Conservation (phyloP, 352 stramenopile species). For the Globisporangium emineosum region DNA sequence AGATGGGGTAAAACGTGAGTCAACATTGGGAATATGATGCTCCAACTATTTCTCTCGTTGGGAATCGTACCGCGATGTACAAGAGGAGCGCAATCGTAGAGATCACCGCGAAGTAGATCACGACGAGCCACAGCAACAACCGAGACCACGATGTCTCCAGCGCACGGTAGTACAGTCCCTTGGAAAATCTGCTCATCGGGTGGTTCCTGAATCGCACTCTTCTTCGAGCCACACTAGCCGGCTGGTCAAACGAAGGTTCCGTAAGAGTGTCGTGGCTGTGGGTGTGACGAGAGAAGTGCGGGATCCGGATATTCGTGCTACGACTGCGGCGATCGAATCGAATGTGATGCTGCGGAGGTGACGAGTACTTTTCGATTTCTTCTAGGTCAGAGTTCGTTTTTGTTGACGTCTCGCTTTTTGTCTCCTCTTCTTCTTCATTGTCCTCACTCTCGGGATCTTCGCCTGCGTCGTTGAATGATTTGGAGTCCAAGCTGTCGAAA, state of each 20-base stretch:
- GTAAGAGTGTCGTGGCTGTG: slow-evolving; percentile 19
- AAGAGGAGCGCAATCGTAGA: slow-evolving; percentile 38
- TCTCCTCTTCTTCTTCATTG: background rate
- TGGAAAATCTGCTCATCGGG: slow-evolving; percentile 35
- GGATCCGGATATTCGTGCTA: slow-evolving; percentile 20
- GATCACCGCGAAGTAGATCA: slow-evolving; percentile 38
- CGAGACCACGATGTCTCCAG: slow-evolving; percentile 41
- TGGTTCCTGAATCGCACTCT: slow-evolving; percentile 44
- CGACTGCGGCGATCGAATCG: slow-evolving; percentile 26
- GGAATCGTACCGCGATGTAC: slow-evolving; percentile 35
- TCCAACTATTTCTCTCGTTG: background rate
- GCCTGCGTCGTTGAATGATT: background rate
- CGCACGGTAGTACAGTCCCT: slow-evolving; percentile 50
- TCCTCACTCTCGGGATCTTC: background rate
- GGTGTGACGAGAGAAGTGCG: slow-evolving; percentile 7
- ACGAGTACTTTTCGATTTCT: slow-evolving; percentile 15
- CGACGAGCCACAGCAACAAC: slow-evolving; percentile 35
- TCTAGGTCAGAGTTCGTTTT: slow-evolving; percentile 28
- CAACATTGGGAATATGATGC: background rate
- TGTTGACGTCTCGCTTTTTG: slow-evolving; percentile 23
- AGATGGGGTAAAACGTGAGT: background rate
- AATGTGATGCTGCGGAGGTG: slow-evolving; percentile 8
- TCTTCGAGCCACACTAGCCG: slow-evolving; percentile 39
- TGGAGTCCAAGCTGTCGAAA: background rate
- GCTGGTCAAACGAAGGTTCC: slow-evolving; percentile 18